Evolutionary conservation across 257 asterid genomes (phyloP).

Genomic region (Salvia miltiorrhiza): DNA sequence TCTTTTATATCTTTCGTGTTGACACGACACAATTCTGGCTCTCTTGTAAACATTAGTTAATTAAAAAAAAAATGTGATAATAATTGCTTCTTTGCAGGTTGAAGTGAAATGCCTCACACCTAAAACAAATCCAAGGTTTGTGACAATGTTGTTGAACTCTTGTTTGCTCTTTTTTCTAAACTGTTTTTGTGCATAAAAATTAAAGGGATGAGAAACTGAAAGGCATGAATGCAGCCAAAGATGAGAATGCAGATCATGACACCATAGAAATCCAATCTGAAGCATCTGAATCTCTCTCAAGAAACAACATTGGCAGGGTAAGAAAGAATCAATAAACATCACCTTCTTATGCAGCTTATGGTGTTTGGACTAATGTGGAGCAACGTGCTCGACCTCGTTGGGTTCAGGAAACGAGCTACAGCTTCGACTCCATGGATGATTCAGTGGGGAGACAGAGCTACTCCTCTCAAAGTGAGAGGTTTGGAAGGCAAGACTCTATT

Average conservation of each 20-base stretch:
- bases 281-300: slow-evolving; percentile 21
- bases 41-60: background rate
- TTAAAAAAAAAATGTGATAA: slow-evolving; percentile 8
- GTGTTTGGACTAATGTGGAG: background rate
- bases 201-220: slow-evolving; percentile 36
- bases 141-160: background rate
- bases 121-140: slow-evolving; percentile 33
- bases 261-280: slow-evolving; percentile 28
- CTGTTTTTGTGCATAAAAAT: background rate
- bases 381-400: background rate
- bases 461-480: slow-evolving; percentile 30
- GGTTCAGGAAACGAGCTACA: slow-evolving; percentile 32
- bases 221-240: slow-evolving; percentile 21
- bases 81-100: slow-evolving; percentile 30
- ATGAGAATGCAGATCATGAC: slow-evolving; percentile 28
- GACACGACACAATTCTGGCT: background rate
- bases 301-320: background rate
- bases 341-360: too few relatives aligned
- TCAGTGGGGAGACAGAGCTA: slow-evolving; percentile 34
- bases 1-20: background rate
- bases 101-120: slow-evolving; percentile 51
- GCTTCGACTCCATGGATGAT: slow-evolving; percentile 41
- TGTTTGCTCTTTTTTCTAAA: background rate
- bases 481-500: slow-evolving; percentile 38
- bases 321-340: too few relatives aligned